These are phyloP conservation scores for Artemisia tridentata DNA, from an alignment of 129 eudicot species.

Conservation along the genomic window DNA sequence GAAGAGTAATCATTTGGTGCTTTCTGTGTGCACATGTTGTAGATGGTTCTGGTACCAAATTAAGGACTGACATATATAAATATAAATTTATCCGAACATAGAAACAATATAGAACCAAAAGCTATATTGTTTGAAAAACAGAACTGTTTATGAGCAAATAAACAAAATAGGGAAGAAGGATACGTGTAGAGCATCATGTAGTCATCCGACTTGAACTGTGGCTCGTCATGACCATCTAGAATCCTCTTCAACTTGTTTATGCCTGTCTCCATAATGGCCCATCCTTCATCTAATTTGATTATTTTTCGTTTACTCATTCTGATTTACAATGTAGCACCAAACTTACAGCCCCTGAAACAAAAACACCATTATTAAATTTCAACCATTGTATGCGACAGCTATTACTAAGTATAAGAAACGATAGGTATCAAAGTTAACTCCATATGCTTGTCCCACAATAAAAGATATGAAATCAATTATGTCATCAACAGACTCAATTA, in stretches of 20 bases:
- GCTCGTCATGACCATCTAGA: constrained; percentile 84
- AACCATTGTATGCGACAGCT: too few relatives aligned
- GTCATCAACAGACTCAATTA: too few relatives aligned
- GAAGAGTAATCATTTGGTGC: constrained; percentile 93
- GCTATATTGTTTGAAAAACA: too few relatives aligned
- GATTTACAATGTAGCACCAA: constrained; percentile 12
- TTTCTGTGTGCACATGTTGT: constrained; percentile 90
- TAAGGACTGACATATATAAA: constrained; percentile 14
- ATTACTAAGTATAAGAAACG: too few relatives aligned
- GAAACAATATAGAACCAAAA: neutral
- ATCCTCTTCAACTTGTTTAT: constrained; percentile 81
- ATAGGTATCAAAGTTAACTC: too few relatives aligned
- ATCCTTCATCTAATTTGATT: constrained; percentile 85
- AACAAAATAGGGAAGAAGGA: constrained; percentile 17
- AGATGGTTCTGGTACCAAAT: constrained; percentile 60
- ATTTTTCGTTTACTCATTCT: constrained; percentile 70
- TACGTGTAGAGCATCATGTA: constrained; percentile 98
- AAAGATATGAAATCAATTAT: too few relatives aligned
- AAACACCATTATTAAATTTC: constrained; percentile 15
- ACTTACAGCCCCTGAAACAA: constrained; percentile 19
- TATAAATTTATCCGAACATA: neutral
- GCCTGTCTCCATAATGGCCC: constrained; percentile 91
- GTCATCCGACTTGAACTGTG: constrained; percentile 93
- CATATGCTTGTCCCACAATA: too few relatives aligned
- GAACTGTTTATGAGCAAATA: neutral